Conservation (phyloP, 2,329 filamentous ascomycete species). For the Paraphoma chrysanthemicola region DNA sequence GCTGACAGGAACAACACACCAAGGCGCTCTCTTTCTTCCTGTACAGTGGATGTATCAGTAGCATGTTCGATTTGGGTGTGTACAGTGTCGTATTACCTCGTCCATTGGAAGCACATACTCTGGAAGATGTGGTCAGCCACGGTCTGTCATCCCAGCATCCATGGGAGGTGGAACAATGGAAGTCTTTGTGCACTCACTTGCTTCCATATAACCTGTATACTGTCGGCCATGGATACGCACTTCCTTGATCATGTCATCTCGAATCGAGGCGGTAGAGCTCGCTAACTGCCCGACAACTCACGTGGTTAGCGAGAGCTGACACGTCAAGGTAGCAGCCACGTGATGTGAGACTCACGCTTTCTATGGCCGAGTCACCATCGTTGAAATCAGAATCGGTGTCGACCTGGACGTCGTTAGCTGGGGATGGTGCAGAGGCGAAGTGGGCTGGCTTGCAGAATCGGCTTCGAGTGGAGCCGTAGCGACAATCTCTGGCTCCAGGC, state of each 20-base stretch:
- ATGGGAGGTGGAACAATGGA: background rate
- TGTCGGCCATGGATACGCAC: conserved; percentile 16
- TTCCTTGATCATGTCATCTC: conserved; percentile 17
- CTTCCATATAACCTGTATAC: conserved; percentile 18
- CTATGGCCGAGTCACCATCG: conserved; percentile 16
- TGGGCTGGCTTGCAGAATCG: conserved; percentile 12
- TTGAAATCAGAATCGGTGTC: conserved; percentile 7
- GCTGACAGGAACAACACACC: conserved; percentile 1
- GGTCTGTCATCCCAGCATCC: background rate
- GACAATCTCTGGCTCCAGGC: conserved; percentile 6
- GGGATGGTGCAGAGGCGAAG: background rate
- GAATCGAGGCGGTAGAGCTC: conserved; percentile 14
- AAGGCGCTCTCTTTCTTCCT: conserved; percentile 20
- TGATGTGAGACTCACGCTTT: conserved; percentile 9
- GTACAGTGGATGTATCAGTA: background rate
- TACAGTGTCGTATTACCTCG: conserved; percentile 11
- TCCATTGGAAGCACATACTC: conserved; percentile 27
- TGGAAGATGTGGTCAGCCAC: conserved; percentile 5
- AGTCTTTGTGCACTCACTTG: conserved; percentile 4
- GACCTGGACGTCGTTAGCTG: conserved; percentile 8
- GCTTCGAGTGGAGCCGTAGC: conserved; percentile 12
- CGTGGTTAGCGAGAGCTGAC: background rate
- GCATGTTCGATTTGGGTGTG: too few species aligned
- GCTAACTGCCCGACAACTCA: conserved; percentile 2
- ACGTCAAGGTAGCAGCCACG: background rate